These are phyloP conservation scores for Pythium sp. DNA, from an alignment of 352 stramenopile species.

Conservation along the genomic window DNA sequence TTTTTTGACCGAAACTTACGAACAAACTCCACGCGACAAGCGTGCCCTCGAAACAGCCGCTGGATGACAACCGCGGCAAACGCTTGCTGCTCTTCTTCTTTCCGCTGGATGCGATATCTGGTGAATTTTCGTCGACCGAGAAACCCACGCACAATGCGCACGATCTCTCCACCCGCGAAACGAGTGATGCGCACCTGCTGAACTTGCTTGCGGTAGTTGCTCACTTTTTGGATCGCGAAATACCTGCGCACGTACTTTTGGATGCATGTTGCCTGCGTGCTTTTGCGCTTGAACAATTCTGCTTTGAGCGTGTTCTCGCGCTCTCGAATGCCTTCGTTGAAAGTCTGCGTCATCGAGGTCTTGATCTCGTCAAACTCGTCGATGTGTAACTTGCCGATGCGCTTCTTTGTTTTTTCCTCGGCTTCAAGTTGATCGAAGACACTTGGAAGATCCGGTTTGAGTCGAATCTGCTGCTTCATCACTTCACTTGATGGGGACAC, in stretches of 20 bases:
- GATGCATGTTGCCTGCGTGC: constrained; percentile 44
- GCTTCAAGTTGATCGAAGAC: constrained; percentile 80
- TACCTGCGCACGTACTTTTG: constrained; percentile 58
- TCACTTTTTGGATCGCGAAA: constrained; percentile 37
- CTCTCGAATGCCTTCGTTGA: constrained; percentile 37
- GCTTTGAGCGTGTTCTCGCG: constrained; percentile 51
- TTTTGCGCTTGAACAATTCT: constrained; percentile 44
- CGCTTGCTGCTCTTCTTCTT: constrained; percentile 20
- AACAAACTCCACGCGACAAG: constrained; percentile 46
- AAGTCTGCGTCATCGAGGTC: constrained; percentile 43
- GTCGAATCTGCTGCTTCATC: constrained; percentile 34
- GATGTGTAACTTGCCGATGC: constrained; percentile 34
- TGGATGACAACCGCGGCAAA: constrained; percentile 55
- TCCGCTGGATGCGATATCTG: constrained; percentile 20
- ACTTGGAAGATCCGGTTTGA: constrained; percentile 53
- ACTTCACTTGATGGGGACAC: constrained; percentile 19
- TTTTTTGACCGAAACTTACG: constrained; percentile 43
- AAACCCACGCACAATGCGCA: constrained; percentile 56
- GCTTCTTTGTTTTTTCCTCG: constrained; percentile 50
- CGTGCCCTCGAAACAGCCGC: constrained; percentile 61
- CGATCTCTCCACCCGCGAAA: constrained; percentile 60
- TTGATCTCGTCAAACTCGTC: constrained; percentile 50
- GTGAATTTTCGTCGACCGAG: constrained; percentile 54
- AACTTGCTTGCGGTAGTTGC: constrained; percentile 27
- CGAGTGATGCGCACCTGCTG: constrained; percentile 42